phyloP scores from a whole-genome alignment of 2,329 filamentous ascomycete genomes.

The Penicillium polonicum region DNA sequence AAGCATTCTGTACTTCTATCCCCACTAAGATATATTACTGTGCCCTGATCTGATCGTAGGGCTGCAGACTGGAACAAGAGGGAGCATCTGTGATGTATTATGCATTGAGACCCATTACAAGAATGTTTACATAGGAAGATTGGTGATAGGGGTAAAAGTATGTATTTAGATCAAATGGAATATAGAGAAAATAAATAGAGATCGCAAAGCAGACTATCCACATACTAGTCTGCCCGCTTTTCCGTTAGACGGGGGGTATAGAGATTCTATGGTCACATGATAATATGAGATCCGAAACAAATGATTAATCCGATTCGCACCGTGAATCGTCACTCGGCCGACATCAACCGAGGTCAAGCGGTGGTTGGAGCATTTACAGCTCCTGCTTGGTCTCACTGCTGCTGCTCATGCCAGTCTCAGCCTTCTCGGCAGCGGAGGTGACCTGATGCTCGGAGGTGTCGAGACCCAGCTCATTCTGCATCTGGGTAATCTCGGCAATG shows the following conservation, averaged over 20 bases:
- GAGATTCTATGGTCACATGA: conserved; percentile 4
- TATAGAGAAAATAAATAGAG: neutral
- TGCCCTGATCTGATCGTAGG: neutral
- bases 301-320: neutral
- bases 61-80: neutral
- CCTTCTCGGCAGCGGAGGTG: conserved; percentile 15
- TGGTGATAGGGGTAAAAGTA: neutral
- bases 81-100: neutral
- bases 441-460: conserved; percentile 6
- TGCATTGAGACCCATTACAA: neutral
- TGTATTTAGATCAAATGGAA: conserved; percentile 1
- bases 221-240: conserved; percentile 1
- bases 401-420: conserved; percentile 22
- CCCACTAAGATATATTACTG: neutral
- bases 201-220: neutral
- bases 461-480: conserved; percentile 27
- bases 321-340: neutral
- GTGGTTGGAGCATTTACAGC: neutral
- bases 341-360: neutral
- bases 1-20: neutral
- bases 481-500: conserved; percentile 26
- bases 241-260: neutral
- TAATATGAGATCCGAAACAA: conserved; percentile 5
- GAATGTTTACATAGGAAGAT: neutral
- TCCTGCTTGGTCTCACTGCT: conserved; percentile 11